These are phyloP conservation scores for Clohesyomyces aquaticus DNA, from an alignment of 495 filamentous ascomycete genomes.

Conservation along the genomic window DNA sequence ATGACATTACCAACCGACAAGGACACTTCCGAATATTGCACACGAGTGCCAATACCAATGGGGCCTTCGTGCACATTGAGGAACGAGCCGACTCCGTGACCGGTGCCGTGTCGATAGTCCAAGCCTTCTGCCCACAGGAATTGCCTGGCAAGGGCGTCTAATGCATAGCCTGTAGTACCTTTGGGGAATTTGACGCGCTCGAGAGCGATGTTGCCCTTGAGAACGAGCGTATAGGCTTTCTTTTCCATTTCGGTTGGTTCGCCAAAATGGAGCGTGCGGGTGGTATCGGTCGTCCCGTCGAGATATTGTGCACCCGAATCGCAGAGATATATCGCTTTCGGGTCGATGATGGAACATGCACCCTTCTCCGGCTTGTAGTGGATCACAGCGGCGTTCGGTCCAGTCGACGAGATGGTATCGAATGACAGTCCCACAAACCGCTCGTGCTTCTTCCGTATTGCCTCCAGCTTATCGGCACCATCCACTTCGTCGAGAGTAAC, in stretches of 20 bases:
- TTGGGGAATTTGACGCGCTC: slow-evolving; percentile 91
- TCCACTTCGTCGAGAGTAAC: slow-evolving; percentile 82
- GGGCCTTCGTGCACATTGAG: slow-evolving; percentile 97
- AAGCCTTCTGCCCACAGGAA: slow-evolving; percentile 90
- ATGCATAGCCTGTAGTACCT: slow-evolving; percentile 88
- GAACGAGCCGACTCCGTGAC: slow-evolving; percentile 93
- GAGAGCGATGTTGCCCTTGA: slow-evolving; percentile 94
- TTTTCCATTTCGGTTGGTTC: slow-evolving; percentile 82
- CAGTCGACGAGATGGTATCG: slow-evolving; percentile 93
- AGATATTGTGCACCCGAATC: slow-evolving; percentile 95
- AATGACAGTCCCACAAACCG: slow-evolving; percentile 92
- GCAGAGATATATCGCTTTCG: slow-evolving; percentile 87
- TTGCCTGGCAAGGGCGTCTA: slow-evolving; percentile 88
- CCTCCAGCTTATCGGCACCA: slow-evolving; percentile 87
- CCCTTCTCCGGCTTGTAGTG: slow-evolving; percentile 94
- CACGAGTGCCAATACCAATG: slow-evolving; percentile 89
- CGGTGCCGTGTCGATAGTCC: slow-evolving; percentile 95
- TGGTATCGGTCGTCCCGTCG: slow-evolving; percentile 97
- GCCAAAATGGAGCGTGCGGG: slow-evolving; percentile 90
- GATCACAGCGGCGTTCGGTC: slow-evolving; percentile 93
- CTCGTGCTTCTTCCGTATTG: slow-evolving; percentile 76
- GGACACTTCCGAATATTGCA: slow-evolving; percentile 89
- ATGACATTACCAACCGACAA: slow-evolving; percentile 90
- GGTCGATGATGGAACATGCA: slow-evolving; percentile 82
- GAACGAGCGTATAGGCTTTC: slow-evolving; percentile 90